Conservation (phyloP, 345 rosid species). For the Lumnitzera littorea region DNA sequence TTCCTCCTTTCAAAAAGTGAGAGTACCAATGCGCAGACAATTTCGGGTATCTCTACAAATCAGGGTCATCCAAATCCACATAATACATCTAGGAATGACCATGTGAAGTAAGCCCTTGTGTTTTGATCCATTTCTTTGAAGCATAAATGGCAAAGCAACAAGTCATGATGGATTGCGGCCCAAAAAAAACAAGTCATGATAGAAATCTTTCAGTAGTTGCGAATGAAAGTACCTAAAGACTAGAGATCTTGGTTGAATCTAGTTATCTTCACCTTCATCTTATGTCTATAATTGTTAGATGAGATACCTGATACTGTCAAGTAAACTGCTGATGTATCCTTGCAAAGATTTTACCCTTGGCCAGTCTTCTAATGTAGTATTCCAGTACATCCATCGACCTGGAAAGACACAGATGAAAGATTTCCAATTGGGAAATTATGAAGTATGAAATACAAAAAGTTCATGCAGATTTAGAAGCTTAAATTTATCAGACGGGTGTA, state of each 20-base stretch:
- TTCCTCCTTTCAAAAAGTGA: constrained; percentile 11
- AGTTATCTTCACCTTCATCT: too few species aligned
- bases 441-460: too few species aligned
- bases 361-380: constrained; percentile 11
- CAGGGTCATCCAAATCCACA: constrained; percentile 18
- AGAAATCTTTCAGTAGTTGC: background rate
- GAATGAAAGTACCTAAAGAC: too few species aligned
- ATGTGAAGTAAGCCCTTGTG: constrained; percentile 16
- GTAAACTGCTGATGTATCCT: constrained; percentile 9
- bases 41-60: constrained; percentile 8
- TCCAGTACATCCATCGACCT: constrained; percentile 10
- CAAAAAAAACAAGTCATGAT: background rate
- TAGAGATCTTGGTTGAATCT: too few species aligned
- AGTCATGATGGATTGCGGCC: background rate
- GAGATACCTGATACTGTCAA: constrained; percentile 7
- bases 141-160: background rate
- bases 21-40: constrained; percentile 15
- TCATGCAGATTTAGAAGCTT: background rate
- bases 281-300: too few species aligned
- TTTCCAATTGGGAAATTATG: too few species aligned
- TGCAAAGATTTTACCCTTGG: constrained; percentile 12
- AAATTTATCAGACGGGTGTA: background rate
- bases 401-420: background rate
- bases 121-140: constrained; percentile 7
- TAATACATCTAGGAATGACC: constrained; percentile 18